Base-by-base conservation (phyloP, 2,329 filamentous ascomycete species). In the Microsporum canis region DNA sequence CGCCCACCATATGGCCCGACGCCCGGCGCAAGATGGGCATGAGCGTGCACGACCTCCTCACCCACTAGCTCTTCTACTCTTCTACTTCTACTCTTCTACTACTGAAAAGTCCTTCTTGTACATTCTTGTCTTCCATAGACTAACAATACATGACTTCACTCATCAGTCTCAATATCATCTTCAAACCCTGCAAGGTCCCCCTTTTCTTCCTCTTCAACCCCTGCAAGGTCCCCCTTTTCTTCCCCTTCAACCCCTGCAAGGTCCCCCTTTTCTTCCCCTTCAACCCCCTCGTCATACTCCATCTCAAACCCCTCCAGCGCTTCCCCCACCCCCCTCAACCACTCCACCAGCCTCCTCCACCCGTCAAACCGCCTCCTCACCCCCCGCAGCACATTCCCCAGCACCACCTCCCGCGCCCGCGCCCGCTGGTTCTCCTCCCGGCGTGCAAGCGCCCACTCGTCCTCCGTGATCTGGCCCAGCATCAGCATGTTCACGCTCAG, bases 1-100 rank as follows among this genome's bases (percentile, higher is more conserved):
- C 57, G 10, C 39, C 41, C 39, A 60, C 31, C 43, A 51, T 59
- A 38, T 55, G 45, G 23, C 31, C 34, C 4, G 29, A 53, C 3
- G 61, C 66, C 4, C 68, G 71, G 45, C 71, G 71, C 57, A 75
- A 74, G 41, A 72, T 77, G 57, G 78, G 79, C 2, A 81, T 82
- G 77, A 83, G 80, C 70, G 80, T 83, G 3, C 77, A 75, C 59
- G 80, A 83, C 72, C 68, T 84, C 58, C 70, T 84, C 61, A 82
- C 79, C 65, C 75, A 77, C 41, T 82, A 69, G 69, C 31, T 43
- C 49, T 36, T 58, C 38, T 5, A 55, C 3, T 41, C 23, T 38
- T 43, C 23, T 58, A 41, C 7, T 38, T 39, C 2, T 41, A 23
- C 17, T 3, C 38, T 41, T 3, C 33, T 31, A 4, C 57, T 23